Percentiles rank a stretch among this genome's conserved stretches.
These are phyloP conservation scores for Pseudomicrostroma phylloplanum DNA, from an alignment of 1,284 basidiomycete species.

Conservation along the genomic window DNA sequence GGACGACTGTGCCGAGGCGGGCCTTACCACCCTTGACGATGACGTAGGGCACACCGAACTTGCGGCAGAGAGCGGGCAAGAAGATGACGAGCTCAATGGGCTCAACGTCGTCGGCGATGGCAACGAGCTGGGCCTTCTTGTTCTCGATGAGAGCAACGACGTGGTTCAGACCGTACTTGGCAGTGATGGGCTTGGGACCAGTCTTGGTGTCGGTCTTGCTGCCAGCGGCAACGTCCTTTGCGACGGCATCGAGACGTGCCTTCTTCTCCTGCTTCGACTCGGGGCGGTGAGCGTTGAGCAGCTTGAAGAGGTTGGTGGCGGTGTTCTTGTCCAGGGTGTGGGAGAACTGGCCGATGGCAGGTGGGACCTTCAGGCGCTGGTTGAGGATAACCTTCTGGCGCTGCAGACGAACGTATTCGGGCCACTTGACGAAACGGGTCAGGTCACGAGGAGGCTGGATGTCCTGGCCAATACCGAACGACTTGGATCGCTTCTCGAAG, in stretches of 20 bases:
- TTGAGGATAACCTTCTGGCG: slow-evolving; percentile 97
- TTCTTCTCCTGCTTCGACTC: slow-evolving; percentile 98
- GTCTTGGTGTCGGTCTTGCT: slow-evolving; percentile 50
- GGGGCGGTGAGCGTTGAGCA: slow-evolving; percentile 90
- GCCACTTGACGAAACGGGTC: slow-evolving; percentile 99
- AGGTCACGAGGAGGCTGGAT: slow-evolving; percentile 84
- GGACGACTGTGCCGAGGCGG: slow-evolving; percentile 88
- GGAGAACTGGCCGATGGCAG: slow-evolving; percentile 94
- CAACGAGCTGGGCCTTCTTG: slow-evolving; percentile 93
- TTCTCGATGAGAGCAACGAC: slow-evolving; percentile 80
- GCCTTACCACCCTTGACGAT: slow-evolving; percentile 93
- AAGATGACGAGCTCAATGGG: slow-evolving; percentile 92
- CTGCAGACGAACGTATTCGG: slow-evolving; percentile 95
- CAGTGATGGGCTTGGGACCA: slow-evolving; percentile 79
- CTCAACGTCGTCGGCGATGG: slow-evolving; percentile 97
- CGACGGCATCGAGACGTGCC: slow-evolving; percentile 73
- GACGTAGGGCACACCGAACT: slow-evolving; percentile 98
- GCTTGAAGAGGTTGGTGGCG: slow-evolving; percentile 94
- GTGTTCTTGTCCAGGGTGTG: slow-evolving; percentile 99
- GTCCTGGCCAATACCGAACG: slow-evolving; percentile 96
- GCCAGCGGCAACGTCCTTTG: slow-evolving; percentile 68
- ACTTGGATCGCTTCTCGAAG: slow-evolving; percentile 81
- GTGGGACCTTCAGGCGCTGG: slow-evolving; percentile 97
- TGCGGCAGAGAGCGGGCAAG: slow-evolving; percentile 94
- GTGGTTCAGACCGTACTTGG: slow-evolving; percentile 97